Evolutionary conservation across 2,329 filamentous ascomycete genomes (phyloP), one percentile per base, ranked within the genome.

Genomic region (Trichoderma semiorbis): DNA sequence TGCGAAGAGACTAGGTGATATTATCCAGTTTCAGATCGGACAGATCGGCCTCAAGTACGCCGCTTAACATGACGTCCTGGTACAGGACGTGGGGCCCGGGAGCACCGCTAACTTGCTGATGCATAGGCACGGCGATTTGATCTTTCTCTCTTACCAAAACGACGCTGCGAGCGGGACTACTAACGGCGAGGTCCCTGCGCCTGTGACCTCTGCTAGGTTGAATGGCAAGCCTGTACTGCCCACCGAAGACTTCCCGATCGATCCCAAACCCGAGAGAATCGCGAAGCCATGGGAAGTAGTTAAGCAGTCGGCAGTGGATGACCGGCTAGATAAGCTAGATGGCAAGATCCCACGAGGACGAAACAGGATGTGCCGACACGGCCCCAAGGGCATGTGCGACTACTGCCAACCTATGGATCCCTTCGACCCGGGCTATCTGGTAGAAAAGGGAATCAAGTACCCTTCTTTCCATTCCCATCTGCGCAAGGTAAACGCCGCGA

Each of bases 391-490:
- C 80, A 99, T 99, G 96, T 99, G 96, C 82, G 96, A 99, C 83
- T 97, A 98, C 83, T 99, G 96, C 84, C 97, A 97, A 89, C 97
- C 97, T 0, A 84, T 98, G 65, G 96, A 99, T 78, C 96, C 96
- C 1, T 99, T 97, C 82, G 91, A 97, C 78, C 82, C 92, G n/a
- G 90, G 90, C 70, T 98, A 98, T 77, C 87, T 99, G 21, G 89
- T 90, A 34, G 95, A 99, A 77, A 97, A 95, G 86, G 98, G 98
- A 87, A 98, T 99, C 87, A 99, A 99, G 82, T 97, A 99, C 81
- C 87, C 96, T 32, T 98, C 96, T 0, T 98, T 98, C 83, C 96
- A 99, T 82, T 93, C 95, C 5, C 91, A 98, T 80, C 87, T 99
- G 60, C 91, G 95, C 75, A 99, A 99, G 81, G 91, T 97, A 82